A percentile compares a stretch with the other conserved stretches of the same genome.
Evolutionary conservation across 306 rosid genomes (phyloP).

Genomic region (Argentina anserina): DNA sequence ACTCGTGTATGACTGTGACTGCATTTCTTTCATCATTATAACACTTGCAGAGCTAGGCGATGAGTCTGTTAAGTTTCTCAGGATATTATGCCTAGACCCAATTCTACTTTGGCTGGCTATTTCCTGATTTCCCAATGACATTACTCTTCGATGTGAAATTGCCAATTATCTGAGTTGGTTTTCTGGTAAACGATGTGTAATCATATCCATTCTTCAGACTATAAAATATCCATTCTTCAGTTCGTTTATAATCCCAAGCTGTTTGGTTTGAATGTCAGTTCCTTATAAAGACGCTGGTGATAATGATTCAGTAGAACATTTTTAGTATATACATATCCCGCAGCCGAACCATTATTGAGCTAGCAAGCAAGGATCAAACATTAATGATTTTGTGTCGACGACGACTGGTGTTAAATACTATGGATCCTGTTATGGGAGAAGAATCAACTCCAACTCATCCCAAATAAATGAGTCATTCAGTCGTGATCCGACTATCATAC

Average conservation of each 20-base stretch:
- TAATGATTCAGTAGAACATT: not conserved
- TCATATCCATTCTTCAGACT: slow-evolving; percentile 5
- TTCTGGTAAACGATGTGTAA: slow-evolving; percentile 3
- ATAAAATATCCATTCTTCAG: slow-evolving; percentile 7
- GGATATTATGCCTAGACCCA: not conserved
- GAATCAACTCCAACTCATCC: too few species aligned
- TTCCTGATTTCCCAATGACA: not conserved
- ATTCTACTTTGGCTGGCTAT: slow-evolving; percentile 12
- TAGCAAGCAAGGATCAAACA: too few species aligned
- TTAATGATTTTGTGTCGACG: too few species aligned
- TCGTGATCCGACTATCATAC: too few species aligned
- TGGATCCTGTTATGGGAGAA: too few species aligned
- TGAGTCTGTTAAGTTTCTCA: not conserved
- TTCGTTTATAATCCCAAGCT: not conserved
- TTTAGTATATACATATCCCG: too few species aligned
- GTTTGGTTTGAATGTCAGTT: not conserved
- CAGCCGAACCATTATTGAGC: too few species aligned
- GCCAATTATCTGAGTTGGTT: not conserved
- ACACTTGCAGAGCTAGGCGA: slow-evolving; percentile 13
- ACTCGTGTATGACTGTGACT: slow-evolving; percentile 1
- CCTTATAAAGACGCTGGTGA: not conserved
- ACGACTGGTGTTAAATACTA: too few species aligned
- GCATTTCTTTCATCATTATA: not conserved
- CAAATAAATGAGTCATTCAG: too few species aligned
- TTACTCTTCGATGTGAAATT: not conserved